Conservation (phyloP, 495 filamentous ascomycete genomes). For the Glarea lozoyensis region DNA sequence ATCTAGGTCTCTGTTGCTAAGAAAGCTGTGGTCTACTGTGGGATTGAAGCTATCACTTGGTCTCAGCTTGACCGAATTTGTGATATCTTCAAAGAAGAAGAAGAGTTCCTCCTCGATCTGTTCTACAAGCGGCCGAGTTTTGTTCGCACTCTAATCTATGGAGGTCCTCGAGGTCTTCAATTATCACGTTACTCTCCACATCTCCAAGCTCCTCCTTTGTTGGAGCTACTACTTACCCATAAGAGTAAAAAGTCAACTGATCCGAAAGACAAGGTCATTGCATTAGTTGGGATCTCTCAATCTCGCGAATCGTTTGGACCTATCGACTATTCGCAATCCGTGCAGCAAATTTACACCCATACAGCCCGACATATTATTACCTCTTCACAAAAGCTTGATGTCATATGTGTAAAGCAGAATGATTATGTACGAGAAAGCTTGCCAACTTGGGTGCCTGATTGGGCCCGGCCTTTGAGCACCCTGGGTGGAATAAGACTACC, state of each 20-base stretch:
- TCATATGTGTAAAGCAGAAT: conserved; percentile 17
- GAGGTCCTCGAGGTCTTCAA: background rate
- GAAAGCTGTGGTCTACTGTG: conserved; percentile 9
- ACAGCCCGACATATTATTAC: conserved; percentile 17
- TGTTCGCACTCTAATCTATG: background rate
- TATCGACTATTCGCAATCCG: conserved; percentile 11
- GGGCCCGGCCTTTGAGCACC: conserved; percentile 13
- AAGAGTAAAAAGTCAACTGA: conserved; percentile 19
- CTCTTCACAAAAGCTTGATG: conserved; percentile 10
- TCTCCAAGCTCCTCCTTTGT: conserved; percentile 2
- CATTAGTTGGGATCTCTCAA: conserved; percentile 15
- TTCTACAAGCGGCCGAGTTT: background rate
- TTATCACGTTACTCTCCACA: background rate
- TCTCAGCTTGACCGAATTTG: background rate
- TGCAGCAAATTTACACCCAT: conserved; percentile 9
- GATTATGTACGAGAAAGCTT: conserved; percentile 3
- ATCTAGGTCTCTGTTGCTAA: no score
- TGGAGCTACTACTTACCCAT: conserved; percentile 17
- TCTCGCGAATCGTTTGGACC: conserved; percentile 9
- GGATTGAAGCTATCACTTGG: conserved; percentile 8
- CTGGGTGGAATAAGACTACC: conserved; percentile 3
- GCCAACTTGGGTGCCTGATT: conserved; percentile 20
- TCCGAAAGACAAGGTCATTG: conserved; percentile 19
- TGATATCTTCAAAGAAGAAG: background rate
- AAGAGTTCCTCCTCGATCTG: background rate